Conservation (phyloP, 1,284 basidiomycete species). For the Ustilago sp. region DNA sequence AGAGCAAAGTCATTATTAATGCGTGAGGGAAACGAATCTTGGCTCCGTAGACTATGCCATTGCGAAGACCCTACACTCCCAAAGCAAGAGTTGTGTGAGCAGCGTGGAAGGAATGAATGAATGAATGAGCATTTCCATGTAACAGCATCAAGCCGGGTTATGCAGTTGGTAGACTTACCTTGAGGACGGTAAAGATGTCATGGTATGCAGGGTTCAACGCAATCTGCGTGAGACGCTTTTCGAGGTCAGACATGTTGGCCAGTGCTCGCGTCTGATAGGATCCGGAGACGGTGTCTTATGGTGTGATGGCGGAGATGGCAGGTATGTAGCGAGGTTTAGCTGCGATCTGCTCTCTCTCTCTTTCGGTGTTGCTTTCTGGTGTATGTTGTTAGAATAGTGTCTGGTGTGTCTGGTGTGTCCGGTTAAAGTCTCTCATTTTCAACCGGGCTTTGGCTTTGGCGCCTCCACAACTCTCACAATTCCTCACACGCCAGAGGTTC, state of each 20-base stretch:
- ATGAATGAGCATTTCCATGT: too few relatives aligned
- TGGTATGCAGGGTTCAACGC: conserved; percentile 79
- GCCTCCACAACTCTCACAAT: conserved; percentile 7
- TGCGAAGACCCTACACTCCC: conserved; percentile 76
- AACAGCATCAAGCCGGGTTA: too few relatives aligned
- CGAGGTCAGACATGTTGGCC: conserved; percentile 39
- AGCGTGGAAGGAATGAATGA: background rate
- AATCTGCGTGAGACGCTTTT: conserved; percentile 55
- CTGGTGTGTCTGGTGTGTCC: background rate
- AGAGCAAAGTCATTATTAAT: conserved; percentile 95
- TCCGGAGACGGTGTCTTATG: too few relatives aligned
- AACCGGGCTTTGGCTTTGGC: conserved; percentile 1
- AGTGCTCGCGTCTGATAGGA: background rate
- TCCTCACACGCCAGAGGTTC: background rate
- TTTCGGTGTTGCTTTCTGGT: too few relatives aligned
- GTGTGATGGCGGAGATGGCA: too few relatives aligned
- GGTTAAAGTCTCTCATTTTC: conserved; percentile 4
- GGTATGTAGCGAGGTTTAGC: too few relatives aligned
- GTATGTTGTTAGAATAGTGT: background rate
- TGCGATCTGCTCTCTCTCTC: too few relatives aligned
- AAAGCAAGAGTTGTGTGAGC: too few relatives aligned
- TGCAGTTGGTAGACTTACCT: conserved; percentile 72
- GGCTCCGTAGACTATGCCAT: conserved; percentile 93
- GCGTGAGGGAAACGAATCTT: conserved; percentile 98
- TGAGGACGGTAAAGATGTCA: conserved; percentile 89